Evolutionary conservation across 805 yeast species (phyloP).

Genomic region (Candida sphagnicola): DNA sequence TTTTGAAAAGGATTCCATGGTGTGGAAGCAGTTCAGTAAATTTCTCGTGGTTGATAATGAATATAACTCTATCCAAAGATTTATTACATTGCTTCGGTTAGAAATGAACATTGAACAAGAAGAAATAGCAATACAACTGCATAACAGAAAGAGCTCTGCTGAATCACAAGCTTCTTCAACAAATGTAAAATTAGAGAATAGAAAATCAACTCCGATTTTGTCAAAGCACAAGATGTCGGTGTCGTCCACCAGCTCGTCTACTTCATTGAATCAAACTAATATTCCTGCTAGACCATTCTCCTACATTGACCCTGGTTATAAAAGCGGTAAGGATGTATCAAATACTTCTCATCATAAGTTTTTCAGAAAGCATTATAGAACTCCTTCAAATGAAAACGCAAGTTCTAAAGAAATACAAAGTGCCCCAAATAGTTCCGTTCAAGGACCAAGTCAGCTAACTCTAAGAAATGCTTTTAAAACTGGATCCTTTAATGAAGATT

Average conservation of each 20-base stretch:
- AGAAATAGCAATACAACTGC: background rate
- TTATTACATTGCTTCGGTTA: constrained; percentile 16
- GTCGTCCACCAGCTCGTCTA: constrained; percentile 15
- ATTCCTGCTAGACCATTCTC: constrained; percentile 29
- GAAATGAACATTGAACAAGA: constrained; percentile 10
- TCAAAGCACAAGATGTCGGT: constrained; percentile 18
- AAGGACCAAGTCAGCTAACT: background rate
- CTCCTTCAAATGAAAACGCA: constrained; percentile 28
- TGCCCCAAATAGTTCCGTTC: constrained; percentile 1
- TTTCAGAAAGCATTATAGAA: constrained; percentile 61
- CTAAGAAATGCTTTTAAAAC: background rate
- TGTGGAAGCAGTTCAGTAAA: constrained; percentile 44
- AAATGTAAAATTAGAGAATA: constrained; percentile 20
- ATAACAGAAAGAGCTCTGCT: constrained; percentile 8
- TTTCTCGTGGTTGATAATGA: constrained; percentile 37
- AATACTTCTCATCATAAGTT: constrained; percentile 32
- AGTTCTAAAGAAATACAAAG: constrained; percentile 7
- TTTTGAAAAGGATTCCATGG: constrained; percentile 46
- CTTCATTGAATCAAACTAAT: constrained; percentile 8
- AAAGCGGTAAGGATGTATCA: constrained; percentile 11
- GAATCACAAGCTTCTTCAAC: constrained; percentile 8
- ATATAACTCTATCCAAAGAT: constrained; percentile 52
- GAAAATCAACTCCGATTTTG: constrained; percentile 31
- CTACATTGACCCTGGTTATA: constrained; percentile 29
- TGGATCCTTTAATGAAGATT: background rate